These are phyloP conservation scores for Exophiala mesophila DNA, from an alignment of 2,329 filamentous ascomycete genomes.

Conservation along the genomic window DNA sequence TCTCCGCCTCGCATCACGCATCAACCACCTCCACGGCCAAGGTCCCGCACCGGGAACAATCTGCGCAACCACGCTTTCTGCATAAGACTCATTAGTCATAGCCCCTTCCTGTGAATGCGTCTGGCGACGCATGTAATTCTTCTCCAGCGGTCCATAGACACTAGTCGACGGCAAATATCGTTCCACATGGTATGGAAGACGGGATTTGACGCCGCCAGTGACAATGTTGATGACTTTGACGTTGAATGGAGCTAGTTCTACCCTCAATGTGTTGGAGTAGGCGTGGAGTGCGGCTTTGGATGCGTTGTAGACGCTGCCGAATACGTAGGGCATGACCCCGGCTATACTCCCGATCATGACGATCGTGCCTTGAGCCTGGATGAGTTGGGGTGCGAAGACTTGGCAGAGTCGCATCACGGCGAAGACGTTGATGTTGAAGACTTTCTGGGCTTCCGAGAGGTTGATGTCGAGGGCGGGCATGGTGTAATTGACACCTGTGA, in stretches of 20 bases:
- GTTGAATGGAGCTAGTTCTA: conserved; percentile 36
- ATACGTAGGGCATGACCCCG: conserved; percentile 23
- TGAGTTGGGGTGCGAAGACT: conserved; percentile 31
- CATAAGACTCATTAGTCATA: conserved; percentile 20
- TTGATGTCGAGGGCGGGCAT: conserved; percentile 31
- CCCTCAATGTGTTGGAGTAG: conserved; percentile 54
- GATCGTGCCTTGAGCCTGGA: conserved; percentile 20
- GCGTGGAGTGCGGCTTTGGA: conserved; percentile 56
- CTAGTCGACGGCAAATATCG: conserved; percentile 18
- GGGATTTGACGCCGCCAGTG: conserved; percentile 57
- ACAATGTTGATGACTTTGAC: conserved; percentile 51
- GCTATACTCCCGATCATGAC: conserved; percentile 21
- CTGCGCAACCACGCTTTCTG: conserved; percentile 21
- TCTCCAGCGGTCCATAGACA: conserved; percentile 15
- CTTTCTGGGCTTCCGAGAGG: conserved; percentile 29
- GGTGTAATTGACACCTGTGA: conserved; percentile 16
- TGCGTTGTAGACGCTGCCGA: conserved; percentile 47
- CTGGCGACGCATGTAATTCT: conserved; percentile 18
- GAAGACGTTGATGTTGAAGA: conserved; percentile 36
- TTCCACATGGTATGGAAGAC: conserved; percentile 36
- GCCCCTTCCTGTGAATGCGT: conserved; percentile 22
- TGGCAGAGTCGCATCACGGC: conserved; percentile 31
- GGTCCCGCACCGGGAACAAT: conserved; percentile 21
- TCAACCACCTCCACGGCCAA: conserved; percentile 23
- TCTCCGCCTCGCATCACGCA: conserved; percentile 19